phyloP scores from a whole-genome alignment of 2,329 filamentous ascomycete species.

The Colletotrichum coccodes region DNA sequence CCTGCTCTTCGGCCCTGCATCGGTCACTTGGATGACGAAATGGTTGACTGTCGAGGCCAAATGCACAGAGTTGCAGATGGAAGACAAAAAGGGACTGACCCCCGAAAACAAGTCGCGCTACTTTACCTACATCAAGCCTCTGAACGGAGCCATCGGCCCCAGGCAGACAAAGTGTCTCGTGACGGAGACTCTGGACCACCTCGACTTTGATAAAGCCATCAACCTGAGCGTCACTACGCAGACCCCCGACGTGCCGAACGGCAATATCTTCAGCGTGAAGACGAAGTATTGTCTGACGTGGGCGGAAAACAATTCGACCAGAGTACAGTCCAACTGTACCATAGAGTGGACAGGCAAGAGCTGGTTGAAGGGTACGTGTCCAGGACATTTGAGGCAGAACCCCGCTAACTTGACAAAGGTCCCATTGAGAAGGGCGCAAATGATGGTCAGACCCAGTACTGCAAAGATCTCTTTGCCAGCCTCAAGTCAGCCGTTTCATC shows the following conservation, averaged over 20 bases:
- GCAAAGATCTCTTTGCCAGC: conserved; percentile 80
- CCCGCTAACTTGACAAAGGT: conserved; percentile 62
- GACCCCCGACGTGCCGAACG: conserved; percentile 94
- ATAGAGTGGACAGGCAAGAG: conserved; percentile 98
- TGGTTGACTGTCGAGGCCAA: conserved; percentile 91
- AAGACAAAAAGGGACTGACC: conserved; percentile 82
- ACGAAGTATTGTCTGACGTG: conserved; percentile 95
- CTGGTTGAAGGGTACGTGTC: conserved; percentile 88
- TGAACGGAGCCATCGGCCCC: conserved; percentile 85
- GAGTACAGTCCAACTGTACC: conserved; percentile 86
- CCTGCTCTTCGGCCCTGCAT: conserved; percentile 85
- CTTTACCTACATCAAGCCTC: conserved; percentile 92
- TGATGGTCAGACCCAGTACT: conserved; percentile 87
- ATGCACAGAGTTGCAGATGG: conserved; percentile 85
- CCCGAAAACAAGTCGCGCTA: conserved; percentile 79
- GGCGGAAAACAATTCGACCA: conserved; percentile 87
- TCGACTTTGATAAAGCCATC: conserved; percentile 89
- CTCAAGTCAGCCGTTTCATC: conserved; percentile 79
- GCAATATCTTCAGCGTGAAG: conserved; percentile 90
- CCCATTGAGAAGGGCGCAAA: conserved; percentile 96
- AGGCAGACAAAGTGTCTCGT: conserved; percentile 95
- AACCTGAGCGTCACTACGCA: conserved; percentile 85
- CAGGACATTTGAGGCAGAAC: background rate
- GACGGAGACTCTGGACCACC: conserved; percentile 81
- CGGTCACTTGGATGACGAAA: conserved; percentile 83